These are phyloP conservation scores for Gymnopus androsaceus DNA, from an alignment of 1,284 basidiomycete species.

Conservation along the genomic window DNA sequence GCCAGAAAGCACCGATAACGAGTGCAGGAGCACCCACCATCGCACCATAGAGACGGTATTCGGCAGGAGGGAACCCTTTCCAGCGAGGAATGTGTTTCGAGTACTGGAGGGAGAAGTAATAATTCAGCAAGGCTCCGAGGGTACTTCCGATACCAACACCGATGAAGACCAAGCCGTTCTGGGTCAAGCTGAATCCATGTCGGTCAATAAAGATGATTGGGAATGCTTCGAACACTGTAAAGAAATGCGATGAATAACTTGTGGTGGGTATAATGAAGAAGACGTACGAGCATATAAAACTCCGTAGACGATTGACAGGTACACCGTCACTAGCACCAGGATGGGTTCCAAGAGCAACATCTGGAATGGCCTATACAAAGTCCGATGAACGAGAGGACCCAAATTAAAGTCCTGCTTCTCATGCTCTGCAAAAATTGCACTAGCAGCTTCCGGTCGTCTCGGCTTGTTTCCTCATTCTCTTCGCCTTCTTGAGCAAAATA, in stretches of 20 bases:
- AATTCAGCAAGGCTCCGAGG: conserved; percentile 50
- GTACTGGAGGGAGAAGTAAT: conserved; percentile 41
- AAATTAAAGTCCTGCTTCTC: conserved; percentile 63
- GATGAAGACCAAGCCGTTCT: conserved; percentile 69
- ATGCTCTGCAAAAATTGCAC: conserved; percentile 58
- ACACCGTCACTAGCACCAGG: conserved; percentile 65
- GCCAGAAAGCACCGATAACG: conserved; percentile 57
- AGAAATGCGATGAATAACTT: neutral
- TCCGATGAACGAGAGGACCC: conserved; percentile 53
- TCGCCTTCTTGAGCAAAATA: conserved; percentile 35
- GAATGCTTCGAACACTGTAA: conserved; percentile 59
- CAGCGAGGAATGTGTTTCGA: conserved; percentile 48
- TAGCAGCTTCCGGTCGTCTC: conserved; percentile 46
- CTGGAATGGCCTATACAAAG: conserved; percentile 61
- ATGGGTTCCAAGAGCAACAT: conserved; percentile 73
- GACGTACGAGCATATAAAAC: conserved; percentile 51
- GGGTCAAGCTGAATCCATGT: conserved; percentile 56
- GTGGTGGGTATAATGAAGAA: neutral
- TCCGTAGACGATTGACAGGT: conserved; percentile 70
- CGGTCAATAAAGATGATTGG: conserved; percentile 57
- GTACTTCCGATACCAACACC: conserved; percentile 70
- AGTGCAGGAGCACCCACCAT: conserved; percentile 55
- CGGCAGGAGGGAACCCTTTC: conserved; percentile 60
- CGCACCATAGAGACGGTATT: conserved; percentile 57
- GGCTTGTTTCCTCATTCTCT: conserved; percentile 46